Conservation (phyloP, 2,329 filamentous ascomycete genomes). For the Cordyceps sp. region DNA sequence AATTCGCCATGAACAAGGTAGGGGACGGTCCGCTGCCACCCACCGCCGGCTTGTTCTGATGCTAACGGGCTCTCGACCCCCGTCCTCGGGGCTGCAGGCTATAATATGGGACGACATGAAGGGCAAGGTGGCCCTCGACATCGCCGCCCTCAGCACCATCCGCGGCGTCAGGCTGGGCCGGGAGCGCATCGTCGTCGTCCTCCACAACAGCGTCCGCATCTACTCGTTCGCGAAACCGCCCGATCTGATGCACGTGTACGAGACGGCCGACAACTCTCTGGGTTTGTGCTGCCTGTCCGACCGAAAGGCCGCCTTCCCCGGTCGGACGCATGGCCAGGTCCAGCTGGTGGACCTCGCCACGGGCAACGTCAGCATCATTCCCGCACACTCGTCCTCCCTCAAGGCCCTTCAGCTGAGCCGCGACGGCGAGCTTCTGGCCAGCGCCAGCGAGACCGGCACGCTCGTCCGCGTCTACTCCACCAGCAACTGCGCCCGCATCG, state of each 20-base stretch:
- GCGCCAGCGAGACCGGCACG: slow-evolving; percentile 82
- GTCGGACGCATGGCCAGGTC: slow-evolving; percentile 74
- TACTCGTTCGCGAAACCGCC: slow-evolving; percentile 65
- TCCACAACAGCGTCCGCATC: slow-evolving; percentile 67
- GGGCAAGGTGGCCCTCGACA: slow-evolving; percentile 53
- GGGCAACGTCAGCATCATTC: slow-evolving; percentile 81
- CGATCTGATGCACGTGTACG: slow-evolving; percentile 55
- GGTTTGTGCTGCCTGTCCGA: slow-evolving; percentile 67
- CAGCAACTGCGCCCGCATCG: slow-evolving; percentile 60
- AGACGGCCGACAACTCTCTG: slow-evolving; percentile 70
- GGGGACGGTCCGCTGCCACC: background rate
- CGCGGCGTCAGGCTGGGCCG: slow-evolving; percentile 64
- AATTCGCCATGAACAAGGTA: slow-evolving; percentile 77
- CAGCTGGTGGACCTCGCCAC: slow-evolving; percentile 68
- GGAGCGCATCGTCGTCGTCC: slow-evolving; percentile 60
- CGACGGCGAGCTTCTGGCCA: slow-evolving; percentile 70
- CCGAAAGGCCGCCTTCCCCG: slow-evolving; percentile 66
- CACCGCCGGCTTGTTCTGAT: background rate
- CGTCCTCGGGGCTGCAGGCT: slow-evolving; percentile 26
- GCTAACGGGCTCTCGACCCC: no score
- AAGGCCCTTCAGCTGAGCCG: slow-evolving; percentile 64
- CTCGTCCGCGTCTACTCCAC: slow-evolving; percentile 76
- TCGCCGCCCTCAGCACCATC: slow-evolving; percentile 68
- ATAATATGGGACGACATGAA: slow-evolving; percentile 87
- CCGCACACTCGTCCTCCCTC: slow-evolving; percentile 68